These are phyloP conservation scores for Cryptococcus neoformans DNA, from an alignment of 1,284 basidiomycete species.

Conservation along the genomic window DNA sequence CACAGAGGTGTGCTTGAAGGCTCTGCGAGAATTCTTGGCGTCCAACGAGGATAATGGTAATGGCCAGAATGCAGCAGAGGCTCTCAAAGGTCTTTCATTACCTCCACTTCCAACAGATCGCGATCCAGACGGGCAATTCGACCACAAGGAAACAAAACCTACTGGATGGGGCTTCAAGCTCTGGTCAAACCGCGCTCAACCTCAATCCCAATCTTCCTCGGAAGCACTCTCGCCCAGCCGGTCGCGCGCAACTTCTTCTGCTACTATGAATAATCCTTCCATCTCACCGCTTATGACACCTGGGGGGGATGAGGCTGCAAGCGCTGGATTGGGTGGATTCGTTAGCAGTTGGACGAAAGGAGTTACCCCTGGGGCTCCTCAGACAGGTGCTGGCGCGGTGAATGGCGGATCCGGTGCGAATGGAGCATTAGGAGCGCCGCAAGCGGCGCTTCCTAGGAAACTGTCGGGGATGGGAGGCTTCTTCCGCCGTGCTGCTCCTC, in stretches of 20 bases:
- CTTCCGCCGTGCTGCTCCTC: constrained; percentile 12
- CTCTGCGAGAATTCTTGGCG: constrained; percentile 78
- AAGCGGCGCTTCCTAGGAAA: constrained; percentile 10
- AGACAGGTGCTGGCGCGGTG: not conserved
- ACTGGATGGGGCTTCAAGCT: constrained; percentile 37
- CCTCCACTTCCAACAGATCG: constrained; percentile 60
- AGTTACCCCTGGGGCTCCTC: constrained; percentile 7
- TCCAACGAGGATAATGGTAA: constrained; percentile 4
- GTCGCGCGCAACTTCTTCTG: constrained; percentile 9
- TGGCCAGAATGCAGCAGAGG: constrained; percentile 13
- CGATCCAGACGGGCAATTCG: constrained; percentile 50
- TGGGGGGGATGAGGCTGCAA: not conserved
- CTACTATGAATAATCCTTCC: constrained; percentile 4
- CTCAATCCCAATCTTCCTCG: constrained; percentile 8
- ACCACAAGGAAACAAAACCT: constrained; percentile 9
- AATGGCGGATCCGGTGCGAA: not conserved
- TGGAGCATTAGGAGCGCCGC: not conserved
- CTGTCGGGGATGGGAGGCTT: constrained; percentile 22
- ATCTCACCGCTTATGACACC: constrained; percentile 12
- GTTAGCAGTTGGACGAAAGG: constrained; percentile 37
- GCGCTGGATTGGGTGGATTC: constrained; percentile 24
- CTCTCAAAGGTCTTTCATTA: constrained; percentile 50
- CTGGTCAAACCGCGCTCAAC: constrained; percentile 18
- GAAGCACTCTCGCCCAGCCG: constrained; percentile 13
- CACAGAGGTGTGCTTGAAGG: constrained; percentile 77